Conservation (phyloP, 257 asterid species). For the Solanum gracilifrons region DNA sequence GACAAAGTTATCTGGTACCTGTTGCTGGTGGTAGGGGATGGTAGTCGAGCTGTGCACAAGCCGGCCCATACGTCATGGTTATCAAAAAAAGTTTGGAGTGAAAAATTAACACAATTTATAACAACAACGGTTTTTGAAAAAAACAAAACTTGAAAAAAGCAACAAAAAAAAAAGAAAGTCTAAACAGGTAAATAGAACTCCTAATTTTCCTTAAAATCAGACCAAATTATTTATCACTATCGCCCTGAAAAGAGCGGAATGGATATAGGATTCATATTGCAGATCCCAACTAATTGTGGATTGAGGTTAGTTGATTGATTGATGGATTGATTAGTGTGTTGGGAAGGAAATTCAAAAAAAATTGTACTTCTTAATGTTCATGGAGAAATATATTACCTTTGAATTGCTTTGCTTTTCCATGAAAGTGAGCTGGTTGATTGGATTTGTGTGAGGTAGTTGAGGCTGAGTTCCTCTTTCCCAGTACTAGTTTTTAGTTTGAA, state of each 20-base stretch:
- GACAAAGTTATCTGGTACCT: rapidly evolving
- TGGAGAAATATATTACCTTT: neutral
- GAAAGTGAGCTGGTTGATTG: neutral
- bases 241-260: neutral
- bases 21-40: neutral
- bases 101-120: neutral
- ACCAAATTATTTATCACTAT: neutral
- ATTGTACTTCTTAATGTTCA: neutral
- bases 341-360: neutral
- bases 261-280: neutral
- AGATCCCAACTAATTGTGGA: neutral
- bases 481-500: neutral
- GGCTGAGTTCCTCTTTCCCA: neutral
- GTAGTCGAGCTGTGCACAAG: neutral
- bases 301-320: neutral
- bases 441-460: neutral
- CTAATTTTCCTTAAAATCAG: neutral
- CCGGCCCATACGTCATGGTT: rapidly evolving
- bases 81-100: neutral
- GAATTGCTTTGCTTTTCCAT: neutral
- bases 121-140: neutral
- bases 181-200: neutral
- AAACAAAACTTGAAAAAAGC: neutral
- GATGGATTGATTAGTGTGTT: neutral
- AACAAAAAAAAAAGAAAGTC: neutral